Conservation (phyloP, 345 rosid genomes). For the Carallia pectinifolia region DNA sequence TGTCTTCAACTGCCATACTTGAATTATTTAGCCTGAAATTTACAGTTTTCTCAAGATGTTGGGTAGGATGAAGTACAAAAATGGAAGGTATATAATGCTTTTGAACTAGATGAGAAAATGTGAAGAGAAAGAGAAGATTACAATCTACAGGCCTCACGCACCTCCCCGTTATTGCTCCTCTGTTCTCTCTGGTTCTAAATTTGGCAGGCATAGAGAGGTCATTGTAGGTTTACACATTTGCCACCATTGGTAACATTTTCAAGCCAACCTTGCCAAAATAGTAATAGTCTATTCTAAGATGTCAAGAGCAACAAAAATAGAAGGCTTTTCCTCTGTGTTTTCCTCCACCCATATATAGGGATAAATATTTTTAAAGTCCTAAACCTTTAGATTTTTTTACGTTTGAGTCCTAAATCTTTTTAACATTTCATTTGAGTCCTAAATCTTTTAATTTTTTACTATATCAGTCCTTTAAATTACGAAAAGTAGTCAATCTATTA, state of each 20-base stretch:
- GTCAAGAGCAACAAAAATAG: too few species aligned
- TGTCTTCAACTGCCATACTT: conserved; percentile 5
- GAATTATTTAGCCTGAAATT: neutral
- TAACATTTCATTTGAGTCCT: too few species aligned
- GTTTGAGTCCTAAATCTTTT: too few species aligned
- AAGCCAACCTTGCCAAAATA: neutral
- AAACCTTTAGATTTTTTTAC: too few species aligned
- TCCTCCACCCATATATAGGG: too few species aligned
- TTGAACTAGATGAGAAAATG: conserved; percentile 4
- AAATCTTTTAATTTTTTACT: too few species aligned
- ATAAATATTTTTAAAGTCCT: too few species aligned
- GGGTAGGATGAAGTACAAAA: neutral
- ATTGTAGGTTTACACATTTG: neutral
- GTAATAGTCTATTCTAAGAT: neutral
- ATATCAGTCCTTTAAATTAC: too few species aligned
- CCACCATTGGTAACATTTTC: conserved; percentile 3
- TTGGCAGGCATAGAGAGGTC: neutral
- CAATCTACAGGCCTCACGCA: neutral
- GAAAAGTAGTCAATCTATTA: too few species aligned
- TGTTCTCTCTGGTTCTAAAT: conserved; percentile 11
- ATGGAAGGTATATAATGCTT: neutral
- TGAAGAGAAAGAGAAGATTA: neutral
- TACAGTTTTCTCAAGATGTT: neutral
- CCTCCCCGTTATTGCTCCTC: conserved; percentile 17
- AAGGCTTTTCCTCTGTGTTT: too few species aligned